Percentiles rank a stretch among this genome's conserved stretches.
These are phyloP conservation scores for Bacterosira constricta DNA, from an alignment of 108 stramenopile genomes.

Conservation along the genomic window DNA sequence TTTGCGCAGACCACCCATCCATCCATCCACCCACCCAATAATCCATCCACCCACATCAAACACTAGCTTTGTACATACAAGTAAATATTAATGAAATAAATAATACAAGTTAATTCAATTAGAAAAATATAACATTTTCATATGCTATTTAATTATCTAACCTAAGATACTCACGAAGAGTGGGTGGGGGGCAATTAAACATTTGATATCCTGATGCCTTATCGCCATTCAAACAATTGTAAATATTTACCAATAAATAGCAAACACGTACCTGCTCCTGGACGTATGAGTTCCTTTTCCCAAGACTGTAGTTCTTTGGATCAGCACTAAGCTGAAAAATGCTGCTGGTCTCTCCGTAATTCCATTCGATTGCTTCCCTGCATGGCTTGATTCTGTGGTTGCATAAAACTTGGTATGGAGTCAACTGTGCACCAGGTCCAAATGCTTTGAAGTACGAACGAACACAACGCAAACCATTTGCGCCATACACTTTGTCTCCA, in stretches of 20 bases:
- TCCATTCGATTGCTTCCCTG: neutral
- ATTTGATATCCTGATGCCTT: neutral
- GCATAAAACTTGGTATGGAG: neutral
- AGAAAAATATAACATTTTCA: neutral
- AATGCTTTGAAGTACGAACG: neutral
- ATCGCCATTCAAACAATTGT: neutral
- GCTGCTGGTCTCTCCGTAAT: neutral
- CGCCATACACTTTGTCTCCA: neutral
- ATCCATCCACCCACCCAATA: no score
- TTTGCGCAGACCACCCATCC: no score
- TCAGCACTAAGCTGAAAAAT: neutral
- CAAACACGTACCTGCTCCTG: neutral
- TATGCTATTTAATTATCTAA: neutral
- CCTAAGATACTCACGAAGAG: neutral
- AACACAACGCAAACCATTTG: neutral
- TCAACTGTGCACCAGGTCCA: neutral
- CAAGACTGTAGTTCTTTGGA: neutral
- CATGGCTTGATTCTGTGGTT: neutral
- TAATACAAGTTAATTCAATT: no score
- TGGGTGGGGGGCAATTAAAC: neutral
- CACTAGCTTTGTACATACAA: no score
- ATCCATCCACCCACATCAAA: no score
- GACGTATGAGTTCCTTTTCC: neutral
- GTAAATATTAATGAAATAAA: no score
- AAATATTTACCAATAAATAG: neutral